Evolutionary conservation across 2,329 filamentous ascomycete genomes (phyloP), one percentile per base, ranked within the genome.

Genomic region (Claviceps spartinae): DNA sequence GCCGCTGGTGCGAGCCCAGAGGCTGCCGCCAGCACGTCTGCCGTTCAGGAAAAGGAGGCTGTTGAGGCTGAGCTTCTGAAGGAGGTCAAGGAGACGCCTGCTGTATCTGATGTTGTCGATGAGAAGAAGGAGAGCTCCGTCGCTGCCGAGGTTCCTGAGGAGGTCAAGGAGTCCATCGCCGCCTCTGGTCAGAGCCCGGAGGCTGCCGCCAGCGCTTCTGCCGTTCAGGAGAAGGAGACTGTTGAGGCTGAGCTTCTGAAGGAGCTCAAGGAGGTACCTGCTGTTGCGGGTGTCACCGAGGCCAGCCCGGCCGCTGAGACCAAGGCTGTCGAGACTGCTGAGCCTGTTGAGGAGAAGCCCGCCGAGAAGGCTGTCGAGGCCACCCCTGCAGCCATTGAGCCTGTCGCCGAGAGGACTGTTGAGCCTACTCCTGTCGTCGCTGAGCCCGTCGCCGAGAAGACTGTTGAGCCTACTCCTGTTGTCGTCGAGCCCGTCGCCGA

Each of bases 211-310:
- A 84, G 82, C 66, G 72, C 79, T 1, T 74, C 75, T 52, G 85
- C 82, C 18, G 85, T 93, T 6, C 70, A 77, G 56, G 86, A 90
- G 60, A 93, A 93, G 78, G 80, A 79, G 65, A 75, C 73, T 9
- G 75, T 89, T 5, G 88, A 94, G 71, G 67, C 78, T 30, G 85
- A 95, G 69, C 73, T 94, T 7, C 72, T 89, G 47, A 75, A 79
- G 57, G 78, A 85, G 65, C 75, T 82, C 56, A 73, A 76, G 65
- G 63, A 67, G 50, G 62, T 63, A 50, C 60, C 71, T 58, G 61
- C 64, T 41, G 18, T 18, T 8, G n/a, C 24, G 16, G 24, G n/a
- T 45, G 43, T 16, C 14, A n/a, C 43, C 13, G 43, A 47, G 44
- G 47, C 57, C 22, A 58, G 18, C 30, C 55, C 53, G 26, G 54